phyloP scores from a whole-genome alignment of 2,329 filamentous ascomycete genomes.

The Pseudogymnoascus sp. region DNA sequence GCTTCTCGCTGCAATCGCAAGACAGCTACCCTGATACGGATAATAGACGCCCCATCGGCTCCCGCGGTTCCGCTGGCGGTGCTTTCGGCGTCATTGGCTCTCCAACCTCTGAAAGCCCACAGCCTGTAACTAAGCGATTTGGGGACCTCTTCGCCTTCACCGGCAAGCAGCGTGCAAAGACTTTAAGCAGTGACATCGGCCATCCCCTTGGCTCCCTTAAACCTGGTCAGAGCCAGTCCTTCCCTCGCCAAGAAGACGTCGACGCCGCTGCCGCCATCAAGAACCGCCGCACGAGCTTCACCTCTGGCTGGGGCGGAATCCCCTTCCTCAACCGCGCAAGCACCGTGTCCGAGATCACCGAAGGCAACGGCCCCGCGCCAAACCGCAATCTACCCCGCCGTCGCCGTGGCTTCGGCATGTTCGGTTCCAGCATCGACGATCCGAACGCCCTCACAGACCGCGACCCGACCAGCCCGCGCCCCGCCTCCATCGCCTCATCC shows the following conservation, averaged over 20 bases:
- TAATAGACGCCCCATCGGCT: slow-evolving; percentile 7
- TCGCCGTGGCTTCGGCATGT: slow-evolving; percentile 32
- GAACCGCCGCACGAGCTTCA: slow-evolving; percentile 47
- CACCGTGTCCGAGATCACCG: slow-evolving; percentile 16
- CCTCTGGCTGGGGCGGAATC: slow-evolving; percentile 41
- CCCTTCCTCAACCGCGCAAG: slow-evolving; percentile 29
- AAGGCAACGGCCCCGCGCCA: slow-evolving; percentile 27
- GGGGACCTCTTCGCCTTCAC: slow-evolving; percentile 50
- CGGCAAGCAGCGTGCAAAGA: slow-evolving; percentile 54
- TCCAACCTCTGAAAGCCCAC: slow-evolving; percentile 31
- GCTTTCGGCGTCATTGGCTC: slow-evolving; percentile 25
- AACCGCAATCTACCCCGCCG: slow-evolving; percentile 19
- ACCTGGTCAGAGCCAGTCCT: slow-evolving; percentile 65
- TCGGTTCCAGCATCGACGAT: slow-evolving; percentile 42
- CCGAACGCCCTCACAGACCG: slow-evolving; percentile 37
- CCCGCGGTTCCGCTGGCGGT: slow-evolving; percentile 21
- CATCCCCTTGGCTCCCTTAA: slow-evolving; percentile 62
- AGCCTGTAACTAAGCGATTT: slow-evolving; percentile 41
- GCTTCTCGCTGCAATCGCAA: slow-evolving; percentile 34
- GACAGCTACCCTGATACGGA: background rate
- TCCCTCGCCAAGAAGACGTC: slow-evolving; percentile 56
- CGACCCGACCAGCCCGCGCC: slow-evolving; percentile 53
- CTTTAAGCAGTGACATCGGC: slow-evolving; percentile 45
- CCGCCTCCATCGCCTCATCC: slow-evolving; percentile 58
- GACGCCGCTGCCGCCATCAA: slow-evolving; percentile 43